Evolutionary conservation across 306 rosid species (phyloP), one percentile per base, ranked within the genome.

Genomic region (Castanospermum australe): DNA sequence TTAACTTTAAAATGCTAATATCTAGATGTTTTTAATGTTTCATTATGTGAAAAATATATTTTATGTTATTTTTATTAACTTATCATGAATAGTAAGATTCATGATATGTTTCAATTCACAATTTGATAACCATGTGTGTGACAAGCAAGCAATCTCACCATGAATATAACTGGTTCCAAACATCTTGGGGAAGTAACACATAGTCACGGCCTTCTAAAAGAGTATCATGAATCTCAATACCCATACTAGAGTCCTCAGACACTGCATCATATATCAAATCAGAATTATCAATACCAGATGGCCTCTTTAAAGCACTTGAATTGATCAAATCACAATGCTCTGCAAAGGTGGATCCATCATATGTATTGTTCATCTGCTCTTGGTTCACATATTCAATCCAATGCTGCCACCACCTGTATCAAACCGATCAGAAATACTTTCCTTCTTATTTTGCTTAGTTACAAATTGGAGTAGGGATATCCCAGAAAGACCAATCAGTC

Each of bases 331-430:
- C 94, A 63, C 75, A 83, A 78, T 73, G 90, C 28, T 90, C 94
- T 5, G 67, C 69, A 39, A 81, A 48, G 48, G 82, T 87, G 6
- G 88, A 82, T 28, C 73, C 90, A 75, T 87, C 91, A 55, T 79
- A 81, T n/a, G 75, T 54, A 66, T 79, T 84, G 67, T 79, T 86
- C 22, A 87, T 77, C 73, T 90, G 90, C 22, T 88, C 94, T 45
- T 88, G 92, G 78, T 90, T 90, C 56, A 88, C 94, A 67, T 90
- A 90, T 52, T 88, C 90, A 80, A 90, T 86, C 94, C 94, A 90
- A 75, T 84, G 79, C 71, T 88, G 92, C 94, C 94, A 90, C 94
- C 94, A 90, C 76, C 94, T 90, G 81, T 42, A n/a, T 5, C 65
- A 21, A 67, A 70, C 54, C 59, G 67, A 81, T 24, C 54, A 71